Evolutionary conservation across 2,329 filamentous ascomycete genomes (phyloP).

Genomic region (Plectosphaerella cucumerina): DNA sequence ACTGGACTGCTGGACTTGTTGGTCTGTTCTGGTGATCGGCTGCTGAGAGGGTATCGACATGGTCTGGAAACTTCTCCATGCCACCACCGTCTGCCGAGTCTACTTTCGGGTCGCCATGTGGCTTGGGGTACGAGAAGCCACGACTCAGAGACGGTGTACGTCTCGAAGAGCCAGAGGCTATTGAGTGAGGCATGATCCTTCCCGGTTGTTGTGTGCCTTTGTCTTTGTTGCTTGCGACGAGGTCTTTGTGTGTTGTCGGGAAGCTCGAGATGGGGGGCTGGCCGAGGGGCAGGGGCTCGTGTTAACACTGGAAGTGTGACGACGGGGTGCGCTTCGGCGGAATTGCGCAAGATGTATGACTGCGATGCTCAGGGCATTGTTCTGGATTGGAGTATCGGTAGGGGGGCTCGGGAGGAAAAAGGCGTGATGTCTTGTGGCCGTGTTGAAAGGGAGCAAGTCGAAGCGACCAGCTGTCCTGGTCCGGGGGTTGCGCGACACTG

Average conservation of each 20-base stretch:
- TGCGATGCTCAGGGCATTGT: conserved; percentile 12
- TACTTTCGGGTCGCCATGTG: conserved; percentile 8
- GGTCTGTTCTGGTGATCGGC: conserved; percentile 12
- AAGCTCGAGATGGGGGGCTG: background rate
- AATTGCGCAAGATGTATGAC: conserved; percentile 1
- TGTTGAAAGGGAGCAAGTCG: too few species aligned
- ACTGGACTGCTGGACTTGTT: conserved; percentile 20
- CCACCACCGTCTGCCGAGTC: conserved; percentile 4
- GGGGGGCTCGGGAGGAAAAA: too few species aligned
- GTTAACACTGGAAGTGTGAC: conserved; percentile 10
- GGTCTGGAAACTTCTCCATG: conserved; percentile 58
- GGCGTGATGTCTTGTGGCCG: too few species aligned
- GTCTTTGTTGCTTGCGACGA: too few species aligned
- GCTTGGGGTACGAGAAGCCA: conserved; percentile 18
- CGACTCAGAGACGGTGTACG: conserved; percentile 28
- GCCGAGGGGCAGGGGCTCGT: conserved; percentile 1
- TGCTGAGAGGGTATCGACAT: conserved; percentile 34
- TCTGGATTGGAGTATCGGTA: background rate
- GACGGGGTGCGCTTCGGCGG: background rate
- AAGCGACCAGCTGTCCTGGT: too few species aligned
- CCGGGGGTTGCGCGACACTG: too few species aligned
- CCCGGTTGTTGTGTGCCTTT: too few species aligned
- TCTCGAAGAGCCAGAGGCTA: conserved; percentile 20
- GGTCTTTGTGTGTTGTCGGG: too few species aligned
- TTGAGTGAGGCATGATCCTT: conserved; percentile 34